Conservation (phyloP, 331 rosid species). For the Dryas integrifolia region DNA sequence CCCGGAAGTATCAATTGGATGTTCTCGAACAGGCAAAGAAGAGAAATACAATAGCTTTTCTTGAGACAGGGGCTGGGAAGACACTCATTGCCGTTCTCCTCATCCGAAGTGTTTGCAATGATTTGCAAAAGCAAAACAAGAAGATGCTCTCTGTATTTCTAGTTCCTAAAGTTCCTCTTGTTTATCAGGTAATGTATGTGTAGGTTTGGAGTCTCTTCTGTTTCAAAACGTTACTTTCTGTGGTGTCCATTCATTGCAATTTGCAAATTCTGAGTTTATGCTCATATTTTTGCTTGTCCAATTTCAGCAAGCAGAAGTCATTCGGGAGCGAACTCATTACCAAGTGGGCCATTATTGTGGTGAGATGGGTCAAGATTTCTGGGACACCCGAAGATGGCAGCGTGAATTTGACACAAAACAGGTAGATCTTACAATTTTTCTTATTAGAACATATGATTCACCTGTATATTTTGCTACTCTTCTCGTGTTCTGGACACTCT, state of each 20-base stretch:
- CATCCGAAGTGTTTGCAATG: conserved; percentile 62
- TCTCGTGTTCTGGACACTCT: background rate
- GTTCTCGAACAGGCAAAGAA: conserved; percentile 95
- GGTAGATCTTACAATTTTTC: conserved; percentile 43
- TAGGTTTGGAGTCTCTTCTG: conserved; percentile 12
- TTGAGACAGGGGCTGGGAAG: conserved; percentile 98
- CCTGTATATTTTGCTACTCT: background rate
- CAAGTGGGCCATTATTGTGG: conserved; percentile 98
- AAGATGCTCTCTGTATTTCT: conserved; percentile 86
- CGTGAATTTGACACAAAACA: conserved; percentile 85
- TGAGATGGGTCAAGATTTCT: conserved; percentile 99
- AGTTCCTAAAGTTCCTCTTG: conserved; percentile 98
- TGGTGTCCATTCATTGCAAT: conserved; percentile 8
- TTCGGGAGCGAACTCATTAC: conserved; percentile 90
- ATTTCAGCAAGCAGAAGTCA: conserved; percentile 98
- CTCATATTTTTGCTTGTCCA: conserved; percentile 20
- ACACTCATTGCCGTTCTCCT: conserved; percentile 95
- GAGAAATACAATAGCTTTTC: conserved; percentile 88
- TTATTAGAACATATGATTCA: conserved; percentile 6
- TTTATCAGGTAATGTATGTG: conserved; percentile 66
- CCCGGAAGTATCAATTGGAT: conserved; percentile 89
- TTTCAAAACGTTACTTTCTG: conserved; percentile 2
- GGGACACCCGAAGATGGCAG: conserved; percentile 99
- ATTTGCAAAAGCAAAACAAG: conserved; percentile 56
- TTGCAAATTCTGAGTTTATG: background rate